Conservation (phyloP, 495 filamentous ascomycete species). For the Penicillium canariense region DNA sequence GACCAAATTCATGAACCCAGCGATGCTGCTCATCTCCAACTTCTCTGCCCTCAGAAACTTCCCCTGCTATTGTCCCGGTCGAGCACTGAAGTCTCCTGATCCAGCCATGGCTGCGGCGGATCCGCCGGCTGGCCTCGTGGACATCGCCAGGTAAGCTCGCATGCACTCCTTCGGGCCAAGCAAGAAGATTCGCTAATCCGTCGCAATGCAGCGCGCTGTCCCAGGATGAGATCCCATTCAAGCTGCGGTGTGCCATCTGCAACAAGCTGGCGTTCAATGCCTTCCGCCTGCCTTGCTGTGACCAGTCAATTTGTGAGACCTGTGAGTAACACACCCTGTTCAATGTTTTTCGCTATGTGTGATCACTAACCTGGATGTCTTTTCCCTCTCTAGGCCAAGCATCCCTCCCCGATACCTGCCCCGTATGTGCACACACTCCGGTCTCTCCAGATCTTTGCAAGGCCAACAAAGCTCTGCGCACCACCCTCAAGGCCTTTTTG, state of each 20-base stretch:
- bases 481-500: slow-evolving; percentile 85
- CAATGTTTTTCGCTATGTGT: not conserved
- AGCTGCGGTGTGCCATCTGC: slow-evolving; percentile 91
- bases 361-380: slow-evolving; percentile 21
- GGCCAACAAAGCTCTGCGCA: slow-evolving; percentile 81
- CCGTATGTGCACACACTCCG: slow-evolving; percentile 88
- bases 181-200: not conserved
- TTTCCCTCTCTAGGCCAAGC: slow-evolving; percentile 60
- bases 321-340: slow-evolving; percentile 55
- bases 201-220: slow-evolving; percentile 61
- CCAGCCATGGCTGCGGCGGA: slow-evolving; percentile 39
- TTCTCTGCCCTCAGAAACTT: not conserved
- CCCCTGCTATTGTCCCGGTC: not conserved
- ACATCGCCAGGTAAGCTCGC: slow-evolving; percentile 41
- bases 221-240: slow-evolving; percentile 85
- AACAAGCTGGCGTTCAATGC: slow-evolving; percentile 89
- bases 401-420: slow-evolving; percentile 75
- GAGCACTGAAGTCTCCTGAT: not conserved
- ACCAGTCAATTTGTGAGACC: slow-evolving; percentile 86
- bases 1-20: slow-evolving; percentile 18
- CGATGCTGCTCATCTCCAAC: slow-evolving; percentile 2
- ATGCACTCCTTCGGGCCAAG: not conserved
- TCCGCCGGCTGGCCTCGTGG: slow-evolving; percentile 45
- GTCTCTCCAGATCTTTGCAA: slow-evolving; percentile 83
- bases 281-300: slow-evolving; percentile 89